Evolutionary conservation across 176 grass and related monocot genomes (phyloP).

Genomic region (Oryza meyeriana): DNA sequence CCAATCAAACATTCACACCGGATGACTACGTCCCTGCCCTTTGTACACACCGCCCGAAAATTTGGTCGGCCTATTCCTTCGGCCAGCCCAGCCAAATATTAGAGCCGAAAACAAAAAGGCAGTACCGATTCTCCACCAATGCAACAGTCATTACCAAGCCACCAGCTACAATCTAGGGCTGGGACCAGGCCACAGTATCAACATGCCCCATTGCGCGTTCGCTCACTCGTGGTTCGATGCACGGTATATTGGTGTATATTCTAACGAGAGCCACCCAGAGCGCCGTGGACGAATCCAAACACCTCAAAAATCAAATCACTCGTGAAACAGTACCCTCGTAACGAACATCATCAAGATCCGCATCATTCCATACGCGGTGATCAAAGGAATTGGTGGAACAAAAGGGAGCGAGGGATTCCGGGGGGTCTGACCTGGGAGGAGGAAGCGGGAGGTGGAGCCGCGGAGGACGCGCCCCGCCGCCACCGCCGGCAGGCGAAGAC

Average conservation of each 20-base stretch:
- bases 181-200: background rate
- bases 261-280: background rate
- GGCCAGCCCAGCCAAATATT: too few species aligned
- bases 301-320: background rate
- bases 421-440: conserved; percentile 8
- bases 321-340: background rate
- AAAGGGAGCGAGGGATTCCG: background rate
- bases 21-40: too few species aligned
- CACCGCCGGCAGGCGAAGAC: conserved; percentile 33
- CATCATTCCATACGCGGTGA: background rate
- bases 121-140: background rate
- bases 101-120: background rate
- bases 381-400: background rate
- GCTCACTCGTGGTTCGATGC: background rate
- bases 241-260: background rate
- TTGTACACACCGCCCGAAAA: too few species aligned
- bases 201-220: background rate
- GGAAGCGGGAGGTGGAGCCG: background rate
- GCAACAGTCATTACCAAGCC: background rate
- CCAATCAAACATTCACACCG: background rate
- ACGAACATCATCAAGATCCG: background rate
- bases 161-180: background rate
- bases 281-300: background rate
- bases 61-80: too few species aligned
- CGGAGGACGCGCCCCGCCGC: background rate